These are phyloP conservation scores for Murraya paniculata DNA, from an alignment of 345 rosid species.

Conservation along the genomic window DNA sequence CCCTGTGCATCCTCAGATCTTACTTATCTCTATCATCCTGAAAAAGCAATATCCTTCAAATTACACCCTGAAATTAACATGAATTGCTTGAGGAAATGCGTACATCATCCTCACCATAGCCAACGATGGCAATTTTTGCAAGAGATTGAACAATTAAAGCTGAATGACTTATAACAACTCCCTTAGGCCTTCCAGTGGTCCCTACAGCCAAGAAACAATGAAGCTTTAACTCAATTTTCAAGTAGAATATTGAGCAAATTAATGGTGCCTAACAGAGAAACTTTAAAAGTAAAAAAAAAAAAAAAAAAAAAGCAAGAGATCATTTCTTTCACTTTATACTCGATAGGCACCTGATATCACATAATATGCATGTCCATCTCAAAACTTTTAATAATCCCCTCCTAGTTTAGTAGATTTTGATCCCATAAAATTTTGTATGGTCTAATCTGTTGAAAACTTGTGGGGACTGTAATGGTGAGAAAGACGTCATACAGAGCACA, in stretches of 20 bases:
- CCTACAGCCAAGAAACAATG: slow-evolving; percentile 42
- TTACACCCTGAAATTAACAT: background rate
- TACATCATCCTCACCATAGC: slow-evolving; percentile 86
- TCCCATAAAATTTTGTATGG: background rate
- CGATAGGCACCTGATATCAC: background rate
- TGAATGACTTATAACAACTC: slow-evolving; percentile 69
- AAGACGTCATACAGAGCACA: background rate
- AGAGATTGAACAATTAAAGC: slow-evolving; percentile 76
- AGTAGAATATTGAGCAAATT: background rate
- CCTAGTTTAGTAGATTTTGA: background rate
- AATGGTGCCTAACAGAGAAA: background rate
- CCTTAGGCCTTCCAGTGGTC: slow-evolving; percentile 89
- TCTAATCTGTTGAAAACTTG: background rate
- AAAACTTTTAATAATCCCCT: background rate
- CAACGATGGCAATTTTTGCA: slow-evolving; percentile 74
- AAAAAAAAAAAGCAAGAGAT: background rate
- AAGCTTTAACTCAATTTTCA: slow-evolving; percentile 1
- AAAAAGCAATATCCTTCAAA: background rate
- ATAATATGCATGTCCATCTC: background rate
- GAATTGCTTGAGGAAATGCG: slow-evolving; percentile 19
- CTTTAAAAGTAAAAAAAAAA: too few species aligned
- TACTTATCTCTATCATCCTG: slow-evolving; percentile 2
- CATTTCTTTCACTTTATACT: background rate
- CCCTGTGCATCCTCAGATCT: background rate
- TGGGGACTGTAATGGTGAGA: background rate